Base-by-base conservation (phyloP, 208 protist genomes). In the Leptomonas seymouri region DNA sequence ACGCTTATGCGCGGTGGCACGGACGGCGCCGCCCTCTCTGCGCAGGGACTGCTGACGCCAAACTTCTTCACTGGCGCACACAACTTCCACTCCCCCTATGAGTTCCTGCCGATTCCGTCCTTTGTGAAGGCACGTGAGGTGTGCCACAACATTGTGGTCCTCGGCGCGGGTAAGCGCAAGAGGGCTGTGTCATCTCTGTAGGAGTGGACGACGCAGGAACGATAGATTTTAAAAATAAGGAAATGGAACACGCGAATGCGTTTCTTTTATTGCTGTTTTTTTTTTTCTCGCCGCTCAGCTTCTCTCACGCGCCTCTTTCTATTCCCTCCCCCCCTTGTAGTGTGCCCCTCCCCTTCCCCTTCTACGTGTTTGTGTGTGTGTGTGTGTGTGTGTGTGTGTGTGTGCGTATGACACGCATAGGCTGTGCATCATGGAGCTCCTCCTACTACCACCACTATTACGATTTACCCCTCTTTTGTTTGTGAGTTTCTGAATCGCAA, bases 51-150 rank as follows among this genome's bases (percentile, higher is more conserved):
- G 31, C 65, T 92, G 28, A 93, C 87, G 21, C 87, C 87, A 6
- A 96, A 93, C 70, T 96, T 87, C 55, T 95, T 96, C 67, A 96
- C 90, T 14, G 90, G 90, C 14, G 87, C 87, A 1, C 90, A 93
- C 75, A 93, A 96, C 76, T 96, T 96, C 56, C 90, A 96, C 76
- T 93, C 87, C n/a, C 64, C 78, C 60, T 89, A 84, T 62, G 91
- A 96, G 71, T 96, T 94, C 55, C 62, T 96, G 39, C 91, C 91
- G 0, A 65, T 96, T 21, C 80, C 91, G 21, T 86, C 88, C 9
- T 91, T 96, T 80, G 85, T 87, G 23, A 95, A 95, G 71, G 81
- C 90, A 42, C 90, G 71, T 53, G 90, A 95, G 74, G 86, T 95
- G 71, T 81, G 81, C n/a, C 60, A 82, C 57, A 71, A 90, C 57